Evolutionary conservation across 345 rosid genomes (phyloP).

Genomic region (Lepidium sativum): DNA sequence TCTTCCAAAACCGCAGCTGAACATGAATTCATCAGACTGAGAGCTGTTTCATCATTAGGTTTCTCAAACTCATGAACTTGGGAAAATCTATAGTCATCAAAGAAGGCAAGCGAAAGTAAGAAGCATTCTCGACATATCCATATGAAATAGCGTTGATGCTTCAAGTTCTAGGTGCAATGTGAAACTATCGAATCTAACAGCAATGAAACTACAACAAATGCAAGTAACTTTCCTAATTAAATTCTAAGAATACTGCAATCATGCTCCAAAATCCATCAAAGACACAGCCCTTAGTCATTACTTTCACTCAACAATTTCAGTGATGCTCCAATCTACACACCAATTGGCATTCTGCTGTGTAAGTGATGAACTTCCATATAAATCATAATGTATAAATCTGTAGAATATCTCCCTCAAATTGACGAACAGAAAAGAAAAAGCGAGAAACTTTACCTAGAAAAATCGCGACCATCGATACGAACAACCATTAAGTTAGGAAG

Average conservation of each 20-base stretch:
- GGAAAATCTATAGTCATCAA: conserved; percentile 38
- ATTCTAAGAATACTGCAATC: neutral
- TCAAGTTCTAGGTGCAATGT: neutral
- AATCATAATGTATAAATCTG: neutral
- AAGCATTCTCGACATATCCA: neutral
- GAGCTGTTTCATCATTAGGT: conserved; percentile 60
- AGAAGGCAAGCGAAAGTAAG: neutral
- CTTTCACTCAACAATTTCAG: neutral
- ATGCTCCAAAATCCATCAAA: neutral
- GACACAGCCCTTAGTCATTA: neutral
- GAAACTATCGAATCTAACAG: neutral
- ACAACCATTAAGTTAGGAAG: conserved; percentile 58
- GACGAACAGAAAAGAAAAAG: neutral
- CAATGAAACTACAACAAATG: neutral
- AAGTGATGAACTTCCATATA: neutral
- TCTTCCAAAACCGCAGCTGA: conserved; percentile 54
- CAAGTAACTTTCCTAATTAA: neutral
- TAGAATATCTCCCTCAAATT: neutral
- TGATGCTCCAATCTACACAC: neutral
- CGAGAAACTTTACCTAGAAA: conserved; percentile 34
- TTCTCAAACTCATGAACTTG: conserved; percentile 65
- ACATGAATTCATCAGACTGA: conserved; percentile 69
- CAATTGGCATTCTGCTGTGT: neutral
- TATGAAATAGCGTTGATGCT: neutral
- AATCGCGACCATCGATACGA: conserved; percentile 50